phyloP scores from a whole-genome alignment of 805 yeast species.

The Ogataea glucozyma region DNA sequence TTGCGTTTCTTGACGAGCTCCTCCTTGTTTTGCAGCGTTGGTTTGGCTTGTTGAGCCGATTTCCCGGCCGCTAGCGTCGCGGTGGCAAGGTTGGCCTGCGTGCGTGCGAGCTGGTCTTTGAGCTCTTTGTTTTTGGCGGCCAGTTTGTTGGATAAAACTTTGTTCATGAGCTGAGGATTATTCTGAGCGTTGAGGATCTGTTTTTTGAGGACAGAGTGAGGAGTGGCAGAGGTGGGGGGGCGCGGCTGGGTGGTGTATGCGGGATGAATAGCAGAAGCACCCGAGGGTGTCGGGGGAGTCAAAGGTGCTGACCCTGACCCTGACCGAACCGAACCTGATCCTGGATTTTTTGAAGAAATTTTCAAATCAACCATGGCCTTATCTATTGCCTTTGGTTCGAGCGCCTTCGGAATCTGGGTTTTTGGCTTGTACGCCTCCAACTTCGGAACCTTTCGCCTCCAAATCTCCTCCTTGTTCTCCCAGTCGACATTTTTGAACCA shows the following conservation, averaged over 20 bases:
- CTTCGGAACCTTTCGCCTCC: constrained; percentile 70
- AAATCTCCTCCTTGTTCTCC: constrained; percentile 60
- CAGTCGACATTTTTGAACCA: constrained; percentile 75
- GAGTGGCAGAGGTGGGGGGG: constrained; percentile 25
- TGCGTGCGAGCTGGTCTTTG: constrained; percentile 24
- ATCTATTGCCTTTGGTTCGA: too few species aligned
- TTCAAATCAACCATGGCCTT: too few species aligned
- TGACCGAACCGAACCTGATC: constrained; percentile 1
- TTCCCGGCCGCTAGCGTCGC: constrained; percentile 28
- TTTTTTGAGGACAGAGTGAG: constrained; percentile 31
- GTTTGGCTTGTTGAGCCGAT: too few species aligned
- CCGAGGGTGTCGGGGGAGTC: constrained; percentile 7
- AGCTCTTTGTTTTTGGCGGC: constrained; percentile 33
- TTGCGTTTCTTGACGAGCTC: constrained; percentile 27
- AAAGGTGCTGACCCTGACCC: neutral
- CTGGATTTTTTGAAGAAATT: too few species aligned
- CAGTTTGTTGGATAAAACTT: constrained; percentile 34
- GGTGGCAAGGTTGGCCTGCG: constrained; percentile 16
- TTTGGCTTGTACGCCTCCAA: constrained; percentile 63
- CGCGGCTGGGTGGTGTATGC: too few species aligned
- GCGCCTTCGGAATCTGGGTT: too few species aligned
- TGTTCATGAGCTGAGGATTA: constrained; percentile 37
- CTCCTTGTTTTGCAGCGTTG: neutral
- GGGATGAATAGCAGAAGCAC: too few species aligned
- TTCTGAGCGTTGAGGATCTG: constrained; percentile 35